Conservation (phyloP, 352 stramenopile genomes). For the Phytophthora macrochlamydospora region DNA sequence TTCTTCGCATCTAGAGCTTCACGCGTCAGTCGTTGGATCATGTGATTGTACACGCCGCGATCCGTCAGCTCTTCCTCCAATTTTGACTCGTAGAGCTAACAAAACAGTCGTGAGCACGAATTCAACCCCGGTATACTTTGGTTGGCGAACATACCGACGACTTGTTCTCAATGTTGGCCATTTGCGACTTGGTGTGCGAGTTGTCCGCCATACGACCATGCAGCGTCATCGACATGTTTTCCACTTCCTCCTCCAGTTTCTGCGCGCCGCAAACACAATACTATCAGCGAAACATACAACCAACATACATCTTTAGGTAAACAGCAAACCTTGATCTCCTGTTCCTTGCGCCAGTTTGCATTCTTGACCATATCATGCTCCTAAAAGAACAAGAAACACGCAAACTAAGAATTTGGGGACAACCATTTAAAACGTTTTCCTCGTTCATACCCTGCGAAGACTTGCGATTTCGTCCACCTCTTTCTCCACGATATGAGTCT, state of each 20-base stretch:
- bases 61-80: slow-evolving; percentile 76
- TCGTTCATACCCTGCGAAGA: slow-evolving; percentile 53
- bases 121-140: too few relatives aligned
- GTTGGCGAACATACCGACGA: slow-evolving; percentile 44
- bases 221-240: slow-evolving; percentile 73
- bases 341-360: slow-evolving; percentile 69
- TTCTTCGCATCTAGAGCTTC: slow-evolving; percentile 75
- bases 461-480: slow-evolving; percentile 77
- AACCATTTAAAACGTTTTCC: background rate
- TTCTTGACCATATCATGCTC: slow-evolving; percentile 74
- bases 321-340: slow-evolving; percentile 60
- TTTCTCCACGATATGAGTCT: slow-evolving; percentile 81
- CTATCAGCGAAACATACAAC: slow-evolving; percentile 3
- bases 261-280: slow-evolving; percentile 8
- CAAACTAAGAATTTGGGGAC: background rate
- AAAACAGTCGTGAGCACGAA: background rate
- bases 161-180: slow-evolving; percentile 79
- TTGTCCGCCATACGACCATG: slow-evolving; percentile 64
- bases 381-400: slow-evolving; percentile 26
- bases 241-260: slow-evolving; percentile 81
- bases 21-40: slow-evolving; percentile 74
- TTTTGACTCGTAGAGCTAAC: slow-evolving; percentile 78
- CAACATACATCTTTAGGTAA: background rate
- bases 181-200: slow-evolving; percentile 63
- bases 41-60: slow-evolving; percentile 80